These are phyloP conservation scores for Boletus mariae DNA, from an alignment of 1,284 basidiomycete genomes.

Conservation along the genomic window DNA sequence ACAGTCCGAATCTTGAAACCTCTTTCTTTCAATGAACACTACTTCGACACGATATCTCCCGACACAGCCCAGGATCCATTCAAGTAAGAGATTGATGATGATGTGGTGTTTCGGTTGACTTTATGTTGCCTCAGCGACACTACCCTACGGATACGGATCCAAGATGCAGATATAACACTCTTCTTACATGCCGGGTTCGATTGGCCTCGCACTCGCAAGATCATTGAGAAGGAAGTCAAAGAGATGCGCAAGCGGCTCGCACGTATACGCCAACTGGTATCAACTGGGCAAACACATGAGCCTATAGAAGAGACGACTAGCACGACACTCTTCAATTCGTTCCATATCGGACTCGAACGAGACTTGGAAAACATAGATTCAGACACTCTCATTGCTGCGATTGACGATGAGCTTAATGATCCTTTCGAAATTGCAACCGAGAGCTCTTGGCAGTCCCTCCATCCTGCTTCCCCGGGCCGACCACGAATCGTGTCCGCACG, in stretches of 20 bases:
- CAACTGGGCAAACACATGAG: constrained; percentile 86
- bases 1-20: constrained; percentile 77
- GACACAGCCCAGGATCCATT: constrained; percentile 44
- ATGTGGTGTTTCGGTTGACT: constrained; percentile 14
- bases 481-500: constrained; percentile 39
- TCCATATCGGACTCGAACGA: constrained; percentile 82
- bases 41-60: constrained; percentile 66
- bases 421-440: constrained; percentile 73
- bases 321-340: constrained; percentile 86
- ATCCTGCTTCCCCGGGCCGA: constrained; percentile 41
- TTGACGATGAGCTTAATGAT: constrained; percentile 85
- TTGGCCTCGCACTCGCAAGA: constrained; percentile 82
- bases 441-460: constrained; percentile 84
- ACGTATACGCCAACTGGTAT: constrained; percentile 92
- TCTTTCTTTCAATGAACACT: constrained; percentile 63
- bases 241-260: constrained; percentile 84
- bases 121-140: constrained; percentile 44
- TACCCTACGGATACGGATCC: constrained; percentile 51
- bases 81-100: constrained; percentile 39
- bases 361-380: constrained; percentile 73
- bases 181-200: constrained; percentile 92
- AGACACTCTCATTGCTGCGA: constrained; percentile 78
- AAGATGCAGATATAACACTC: constrained; percentile 61
- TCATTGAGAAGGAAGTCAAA: constrained; percentile 86
- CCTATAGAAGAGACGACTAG: constrained; percentile 76